Evolutionary conservation across 352 stramenopile genomes (phyloP).

Genomic region (Phytophthora vignae): DNA sequence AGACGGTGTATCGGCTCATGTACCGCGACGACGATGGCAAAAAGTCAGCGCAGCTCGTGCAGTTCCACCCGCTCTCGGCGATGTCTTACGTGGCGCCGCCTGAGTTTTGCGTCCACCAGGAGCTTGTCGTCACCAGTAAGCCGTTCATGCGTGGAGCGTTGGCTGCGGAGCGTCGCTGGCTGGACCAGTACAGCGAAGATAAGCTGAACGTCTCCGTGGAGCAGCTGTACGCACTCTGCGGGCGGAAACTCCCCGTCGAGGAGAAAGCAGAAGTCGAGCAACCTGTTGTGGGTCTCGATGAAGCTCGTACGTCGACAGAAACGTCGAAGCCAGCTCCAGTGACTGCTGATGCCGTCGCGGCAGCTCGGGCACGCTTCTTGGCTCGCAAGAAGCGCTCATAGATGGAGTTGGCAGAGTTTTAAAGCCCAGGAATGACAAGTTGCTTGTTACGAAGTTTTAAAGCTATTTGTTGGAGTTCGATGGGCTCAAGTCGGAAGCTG

Average conservation of each 20-base stretch:
- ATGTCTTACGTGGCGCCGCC: constrained; percentile 58
- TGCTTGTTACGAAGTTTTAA: no score
- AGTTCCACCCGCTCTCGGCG: constrained; percentile 73
- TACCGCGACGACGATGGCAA: constrained; percentile 25
- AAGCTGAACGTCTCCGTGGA: constrained; percentile 38
- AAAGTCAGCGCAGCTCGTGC: constrained; percentile 55
- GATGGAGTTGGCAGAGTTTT: not conserved
- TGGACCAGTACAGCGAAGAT: constrained; percentile 49
- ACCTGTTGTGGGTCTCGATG: not conserved
- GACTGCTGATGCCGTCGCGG: constrained; percentile 42
- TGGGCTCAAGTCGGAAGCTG: not conserved
- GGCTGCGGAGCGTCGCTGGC: constrained; percentile 59
- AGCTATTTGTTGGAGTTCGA: no score
- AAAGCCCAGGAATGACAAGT: no score
- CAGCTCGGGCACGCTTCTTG: constrained; percentile 56
- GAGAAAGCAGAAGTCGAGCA: constrained; percentile 10
- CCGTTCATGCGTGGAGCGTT: constrained; percentile 73
- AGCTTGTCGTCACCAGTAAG: constrained; percentile 78
- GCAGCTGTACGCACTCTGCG: constrained; percentile 65
- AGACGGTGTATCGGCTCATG: constrained; percentile 67
- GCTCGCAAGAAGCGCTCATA: constrained; percentile 41
- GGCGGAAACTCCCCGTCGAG: constrained; percentile 29
- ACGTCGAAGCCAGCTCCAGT: constrained; percentile 19
- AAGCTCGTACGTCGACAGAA: constrained; percentile 1
- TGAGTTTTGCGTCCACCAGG: constrained; percentile 70